Evolutionary conservation across 257 asterid genomes (phyloP).

Genomic region (Paraleonurus japonicus): DNA sequence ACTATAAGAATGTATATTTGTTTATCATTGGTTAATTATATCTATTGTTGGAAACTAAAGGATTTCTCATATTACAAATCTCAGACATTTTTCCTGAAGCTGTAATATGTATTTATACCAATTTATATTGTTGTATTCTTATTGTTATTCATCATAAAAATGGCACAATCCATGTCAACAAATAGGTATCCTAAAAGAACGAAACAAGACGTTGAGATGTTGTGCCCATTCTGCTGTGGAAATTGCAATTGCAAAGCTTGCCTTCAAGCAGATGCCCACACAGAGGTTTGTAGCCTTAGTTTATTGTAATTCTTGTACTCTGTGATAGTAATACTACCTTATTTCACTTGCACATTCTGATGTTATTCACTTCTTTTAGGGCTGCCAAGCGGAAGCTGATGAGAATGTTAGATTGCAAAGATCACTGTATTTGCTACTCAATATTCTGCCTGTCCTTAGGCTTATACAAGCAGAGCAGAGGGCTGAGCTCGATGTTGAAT

Average conservation of each 20-base stretch:
- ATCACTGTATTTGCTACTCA: constrained; percentile 51
- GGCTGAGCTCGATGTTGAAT: constrained; percentile 56
- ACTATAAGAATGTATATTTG: not conserved
- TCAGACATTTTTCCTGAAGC: constrained; percentile 2
- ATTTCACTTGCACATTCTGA: not conserved
- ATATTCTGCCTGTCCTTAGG: constrained; percentile 66
- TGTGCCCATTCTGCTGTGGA: constrained; percentile 72
- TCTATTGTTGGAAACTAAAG: constrained; percentile 5
- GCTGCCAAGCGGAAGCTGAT: constrained; percentile 38
- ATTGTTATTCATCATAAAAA: not conserved
- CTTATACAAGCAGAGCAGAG: constrained; percentile 55
- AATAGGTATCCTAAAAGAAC: constrained; percentile 71
- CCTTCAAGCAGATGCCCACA: constrained; percentile 45
- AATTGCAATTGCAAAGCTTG: constrained; percentile 78
- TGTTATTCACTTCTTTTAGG: constrained; percentile 26
- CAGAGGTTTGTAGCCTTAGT: constrained; percentile 40
- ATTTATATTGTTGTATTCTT: constrained; percentile 4
- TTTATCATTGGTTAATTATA: not conserved
- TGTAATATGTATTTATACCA: not conserved
- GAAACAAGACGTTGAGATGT: constrained; percentile 41
- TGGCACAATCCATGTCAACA: constrained; percentile 16
- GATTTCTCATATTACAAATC: not conserved
- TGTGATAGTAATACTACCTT: not conserved
- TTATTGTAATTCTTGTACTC: constrained; percentile 8
- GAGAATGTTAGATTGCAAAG: constrained; percentile 47